Evolutionary conservation across 1,284 basidiomycete genomes (phyloP).

Genomic region (Paramarasmius palmivorus): DNA sequence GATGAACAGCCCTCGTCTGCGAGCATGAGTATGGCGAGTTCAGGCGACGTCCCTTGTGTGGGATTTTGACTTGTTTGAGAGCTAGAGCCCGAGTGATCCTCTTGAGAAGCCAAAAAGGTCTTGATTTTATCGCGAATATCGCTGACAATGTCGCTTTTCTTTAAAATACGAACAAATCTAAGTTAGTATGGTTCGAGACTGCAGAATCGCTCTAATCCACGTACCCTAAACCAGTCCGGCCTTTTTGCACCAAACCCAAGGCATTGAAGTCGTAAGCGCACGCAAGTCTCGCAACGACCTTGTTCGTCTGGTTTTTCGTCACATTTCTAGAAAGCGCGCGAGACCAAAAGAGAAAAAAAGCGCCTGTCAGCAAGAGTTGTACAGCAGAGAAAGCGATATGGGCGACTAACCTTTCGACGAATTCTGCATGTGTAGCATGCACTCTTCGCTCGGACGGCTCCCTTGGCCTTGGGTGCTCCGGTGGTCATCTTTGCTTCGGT

Average conservation of each 20-base stretch:
- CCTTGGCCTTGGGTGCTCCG: conserved; percentile 71
- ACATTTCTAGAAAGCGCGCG: conserved; percentile 63
- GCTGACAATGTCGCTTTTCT: conserved; percentile 70
- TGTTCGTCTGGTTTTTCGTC: conserved; percentile 67
- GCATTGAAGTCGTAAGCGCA: conserved; percentile 79
- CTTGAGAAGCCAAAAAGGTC: conserved; percentile 71
- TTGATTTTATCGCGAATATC: conserved; percentile 77
- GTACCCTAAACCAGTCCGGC: conserved; percentile 81
- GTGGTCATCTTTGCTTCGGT: conserved; percentile 36
- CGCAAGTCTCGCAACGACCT: conserved; percentile 73
- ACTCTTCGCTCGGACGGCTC: conserved; percentile 77
- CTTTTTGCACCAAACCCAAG: conserved; percentile 82
- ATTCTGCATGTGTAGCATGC: conserved; percentile 86
- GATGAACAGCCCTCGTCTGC: conserved; percentile 42
- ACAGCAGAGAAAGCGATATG: conserved; percentile 7
- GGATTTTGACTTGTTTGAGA: conserved; percentile 38
- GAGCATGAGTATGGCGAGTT: conserved; percentile 55
- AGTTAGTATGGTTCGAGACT: conserved; percentile 21
- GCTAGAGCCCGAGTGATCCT: conserved; percentile 73
- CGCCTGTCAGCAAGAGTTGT: conserved; percentile 12
- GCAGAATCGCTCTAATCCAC: no score
- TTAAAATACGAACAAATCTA: no score
- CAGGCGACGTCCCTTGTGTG: conserved; percentile 37
- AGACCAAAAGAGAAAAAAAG: conserved; percentile 8
- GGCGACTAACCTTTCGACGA: conserved; percentile 64